A percentile compares a stretch with the other conserved stretches of the same genome.
phyloP scores from a whole-genome alignment of 2,329 filamentous ascomycete species.

The Colletotrichum camelliae region DNA sequence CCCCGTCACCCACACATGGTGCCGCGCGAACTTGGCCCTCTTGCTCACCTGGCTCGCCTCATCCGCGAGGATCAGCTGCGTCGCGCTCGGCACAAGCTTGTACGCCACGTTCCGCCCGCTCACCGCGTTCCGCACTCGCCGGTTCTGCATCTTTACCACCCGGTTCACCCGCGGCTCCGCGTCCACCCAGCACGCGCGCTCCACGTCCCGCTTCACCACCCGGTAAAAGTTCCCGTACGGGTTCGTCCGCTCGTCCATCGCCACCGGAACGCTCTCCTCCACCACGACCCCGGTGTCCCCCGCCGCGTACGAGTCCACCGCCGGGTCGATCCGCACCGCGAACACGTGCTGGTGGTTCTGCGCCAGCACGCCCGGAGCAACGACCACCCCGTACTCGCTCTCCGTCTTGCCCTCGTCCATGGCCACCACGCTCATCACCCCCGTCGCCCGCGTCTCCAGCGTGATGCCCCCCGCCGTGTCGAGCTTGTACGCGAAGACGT shows the following conservation, averaged over 20 bases:
- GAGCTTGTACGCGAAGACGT: slow-evolving; percentile 58
- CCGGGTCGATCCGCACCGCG: slow-evolving; percentile 67
- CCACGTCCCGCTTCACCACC: slow-evolving; percentile 52
- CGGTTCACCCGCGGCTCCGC: slow-evolving; percentile 59
- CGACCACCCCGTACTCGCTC: slow-evolving; percentile 63
- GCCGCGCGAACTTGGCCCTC: slow-evolving; percentile 50
- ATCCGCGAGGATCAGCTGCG: slow-evolving; percentile 53
- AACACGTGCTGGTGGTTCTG: slow-evolving; percentile 78
- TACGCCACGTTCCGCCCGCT: slow-evolving; percentile 56
- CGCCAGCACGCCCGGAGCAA: slow-evolving; percentile 68
- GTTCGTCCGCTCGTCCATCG: slow-evolving; percentile 57
- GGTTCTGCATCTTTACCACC: slow-evolving; percentile 54
- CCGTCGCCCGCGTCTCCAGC: slow-evolving; percentile 69
- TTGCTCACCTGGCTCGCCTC: slow-evolving; percentile 45
- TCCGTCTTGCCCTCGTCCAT: slow-evolving; percentile 59
- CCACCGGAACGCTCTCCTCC: slow-evolving; percentile 41
- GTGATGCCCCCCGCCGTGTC: slow-evolving; percentile 66
- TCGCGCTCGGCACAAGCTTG: slow-evolving; percentile 50
- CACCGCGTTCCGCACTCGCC: slow-evolving; percentile 47
- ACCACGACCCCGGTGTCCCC: slow-evolving; percentile 55
- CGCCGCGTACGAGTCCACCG: slow-evolving; percentile 54
- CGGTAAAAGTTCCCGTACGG: slow-evolving; percentile 67
- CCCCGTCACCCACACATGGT: slow-evolving; percentile 55
- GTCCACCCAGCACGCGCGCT: slow-evolving; percentile 52
- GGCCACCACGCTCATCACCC: slow-evolving; percentile 66